Evolutionary conservation across 2,329 filamentous ascomycete genomes (phyloP).

Genomic region (Fonsecaea nubica): DNA sequence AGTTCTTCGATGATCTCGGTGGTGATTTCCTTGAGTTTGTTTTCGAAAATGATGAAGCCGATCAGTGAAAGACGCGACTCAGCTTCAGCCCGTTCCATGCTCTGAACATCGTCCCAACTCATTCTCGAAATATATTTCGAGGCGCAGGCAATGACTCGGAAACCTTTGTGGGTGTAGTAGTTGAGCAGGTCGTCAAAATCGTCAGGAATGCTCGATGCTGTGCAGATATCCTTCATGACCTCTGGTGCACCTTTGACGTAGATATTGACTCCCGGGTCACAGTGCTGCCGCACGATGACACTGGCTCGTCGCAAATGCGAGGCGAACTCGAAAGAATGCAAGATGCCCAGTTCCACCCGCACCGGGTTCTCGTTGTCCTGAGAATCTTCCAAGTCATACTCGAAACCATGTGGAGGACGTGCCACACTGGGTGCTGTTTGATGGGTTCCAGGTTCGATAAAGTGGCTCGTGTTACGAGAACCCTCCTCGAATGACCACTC

Average conservation of each 20-base stretch:
- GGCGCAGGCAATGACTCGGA: slow-evolving; percentile 93
- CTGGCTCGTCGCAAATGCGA: slow-evolving; percentile 91
- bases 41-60: slow-evolving; percentile 98
- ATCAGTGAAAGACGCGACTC: slow-evolving; percentile 85
- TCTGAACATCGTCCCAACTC: slow-evolving; percentile 92
- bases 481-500: slow-evolving; percentile 92
- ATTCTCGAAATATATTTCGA: slow-evolving; percentile 86
- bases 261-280: slow-evolving; percentile 80
- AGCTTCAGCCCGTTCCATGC: slow-evolving; percentile 85
- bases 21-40: slow-evolving; percentile 92
- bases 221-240: slow-evolving; percentile 93
- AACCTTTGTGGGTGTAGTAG: slow-evolving; percentile 93
- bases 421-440: slow-evolving; percentile 84
- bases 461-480: slow-evolving; percentile 67
- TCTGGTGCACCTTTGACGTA: slow-evolving; percentile 98
- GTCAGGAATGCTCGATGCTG: slow-evolving; percentile 77
- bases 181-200: slow-evolving; percentile 90
- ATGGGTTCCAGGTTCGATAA: slow-evolving; percentile 74
- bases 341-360: slow-evolving; percentile 82
- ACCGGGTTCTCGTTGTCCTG: slow-evolving; percentile 35
- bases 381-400: slow-evolving; percentile 62
- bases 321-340: slow-evolving; percentile 93
- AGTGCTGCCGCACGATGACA: slow-evolving; percentile 88
- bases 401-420: slow-evolving; percentile 71
- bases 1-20: slow-evolving; percentile 82